phyloP scores from a whole-genome alignment of 2,329 filamentous ascomycete species.

The Sclerotinia spermophila region DNA sequence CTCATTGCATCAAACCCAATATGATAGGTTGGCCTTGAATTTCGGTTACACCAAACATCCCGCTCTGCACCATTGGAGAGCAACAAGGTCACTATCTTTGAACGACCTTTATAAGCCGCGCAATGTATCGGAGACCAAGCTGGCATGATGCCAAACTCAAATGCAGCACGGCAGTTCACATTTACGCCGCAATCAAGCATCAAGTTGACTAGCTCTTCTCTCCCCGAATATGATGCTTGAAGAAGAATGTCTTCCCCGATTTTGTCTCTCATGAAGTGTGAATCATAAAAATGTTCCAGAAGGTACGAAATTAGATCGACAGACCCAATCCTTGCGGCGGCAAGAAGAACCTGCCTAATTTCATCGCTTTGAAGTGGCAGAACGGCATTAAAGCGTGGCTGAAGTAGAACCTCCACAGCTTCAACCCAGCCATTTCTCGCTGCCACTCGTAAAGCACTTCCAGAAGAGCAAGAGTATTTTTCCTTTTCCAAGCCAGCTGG shows the following conservation, averaged over 20 bases:
- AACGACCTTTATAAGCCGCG: background rate
- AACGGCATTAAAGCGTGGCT: background rate
- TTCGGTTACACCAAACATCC: background rate
- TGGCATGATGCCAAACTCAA: background rate
- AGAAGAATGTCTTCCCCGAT: background rate
- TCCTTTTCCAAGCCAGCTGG: background rate
- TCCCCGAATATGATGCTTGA: background rate
- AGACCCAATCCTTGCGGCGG: background rate
- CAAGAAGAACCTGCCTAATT: background rate
- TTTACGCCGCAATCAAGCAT: background rate
- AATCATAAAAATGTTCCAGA: background rate
- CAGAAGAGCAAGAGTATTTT: constrained; percentile 2
- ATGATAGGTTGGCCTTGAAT: background rate
- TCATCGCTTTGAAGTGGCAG: background rate
- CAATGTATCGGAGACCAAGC: background rate
- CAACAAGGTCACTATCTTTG: background rate
- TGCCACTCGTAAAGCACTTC: background rate
- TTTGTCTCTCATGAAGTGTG: background rate
- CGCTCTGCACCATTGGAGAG: background rate
- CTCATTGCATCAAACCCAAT: background rate
- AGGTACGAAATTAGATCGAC: background rate
- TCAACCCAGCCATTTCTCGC: background rate
- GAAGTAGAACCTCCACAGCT: background rate
- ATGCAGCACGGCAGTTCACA: background rate
- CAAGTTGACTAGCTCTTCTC: background rate